Base-by-base conservation (phyloP, 176 grass and related monocot genomes). In the Alloteropsis semialata region DNA sequence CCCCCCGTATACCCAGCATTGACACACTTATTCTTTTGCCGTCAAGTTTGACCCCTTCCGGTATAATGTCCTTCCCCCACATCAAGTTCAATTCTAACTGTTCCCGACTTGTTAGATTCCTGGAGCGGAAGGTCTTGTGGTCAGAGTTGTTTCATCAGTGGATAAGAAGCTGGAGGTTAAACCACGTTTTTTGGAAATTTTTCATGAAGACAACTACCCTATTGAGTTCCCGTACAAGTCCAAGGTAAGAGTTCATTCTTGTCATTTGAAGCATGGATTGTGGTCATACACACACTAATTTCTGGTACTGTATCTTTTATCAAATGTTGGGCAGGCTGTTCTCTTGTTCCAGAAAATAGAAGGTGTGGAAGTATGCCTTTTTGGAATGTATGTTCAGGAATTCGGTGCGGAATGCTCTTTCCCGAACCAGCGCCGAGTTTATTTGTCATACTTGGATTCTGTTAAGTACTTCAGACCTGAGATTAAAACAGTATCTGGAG, bases 301-400 rank as follows among this genome's bases (percentile, higher is more conserved):
- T 77, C 24, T 75, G 64, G 48, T 38, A 76, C 48, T 55, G 28
- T 72, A 42, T 65, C 61, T 71, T 71, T 25, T 66, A 53, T 46
- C 41, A 84, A 64, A 76, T 92, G 21, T 83, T 89, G 86, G 89
- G 58, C 89, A 99, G 97, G 97, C 97, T 69, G 79, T 99, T 80
- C 90, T 99, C 66, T 89, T 99, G 75, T 99, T 99, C 85, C 97
- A 99, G 84, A 99, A 90, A 89, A 99, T 99, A 81, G 97, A 99
- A 93, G 97, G 97, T 34, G 97, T 99, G 68, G 97, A 99, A 93
- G 97, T 99, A 65, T 99, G 97, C 83, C 81, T 99, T 45, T 99
- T 99, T 85, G 97, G 97, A 70, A 99, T 99, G 97, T 99, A 99
- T 87, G 97, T 99, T 72, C 97, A 99, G 92, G 97, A 99, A 86